Conservation (phyloP, 345 rosid genomes). For the Angophora floribunda region DNA sequence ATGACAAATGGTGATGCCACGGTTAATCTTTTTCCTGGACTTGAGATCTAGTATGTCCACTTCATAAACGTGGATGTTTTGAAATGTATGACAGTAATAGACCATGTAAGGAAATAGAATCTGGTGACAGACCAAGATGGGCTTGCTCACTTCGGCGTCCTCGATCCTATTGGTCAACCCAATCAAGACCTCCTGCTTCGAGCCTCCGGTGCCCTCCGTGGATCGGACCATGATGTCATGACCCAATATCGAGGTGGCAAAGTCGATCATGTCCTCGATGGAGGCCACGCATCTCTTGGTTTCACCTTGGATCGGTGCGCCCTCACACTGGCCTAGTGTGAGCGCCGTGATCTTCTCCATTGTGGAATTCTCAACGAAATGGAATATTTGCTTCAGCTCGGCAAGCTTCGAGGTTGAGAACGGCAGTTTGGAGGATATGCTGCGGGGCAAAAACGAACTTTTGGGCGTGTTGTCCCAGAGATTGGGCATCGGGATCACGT, state of each 20-base stretch:
- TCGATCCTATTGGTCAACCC: conserved; percentile 52
- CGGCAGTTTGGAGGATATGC: conserved; percentile 41
- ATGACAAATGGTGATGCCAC: conserved; percentile 78
- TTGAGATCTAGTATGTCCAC: conserved; percentile 52
- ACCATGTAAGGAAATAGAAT: conserved; percentile 66
- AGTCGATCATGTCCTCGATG: conserved; percentile 82
- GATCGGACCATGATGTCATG: conserved; percentile 44
- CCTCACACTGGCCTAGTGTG: conserved; percentile 49
- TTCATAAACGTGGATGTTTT: conserved; percentile 66
- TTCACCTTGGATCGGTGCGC: conserved; percentile 48
- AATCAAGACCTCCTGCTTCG: conserved; percentile 36
- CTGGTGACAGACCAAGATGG: conserved; percentile 74
- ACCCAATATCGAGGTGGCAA: conserved; percentile 60
- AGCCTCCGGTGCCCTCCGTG: conserved; percentile 42
- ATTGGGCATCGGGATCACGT: conserved; percentile 70
- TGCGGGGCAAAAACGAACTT: conserved; percentile 78
- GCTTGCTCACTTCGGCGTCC: conserved; percentile 50
- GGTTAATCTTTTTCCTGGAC: conserved; percentile 39
- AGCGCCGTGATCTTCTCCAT: conserved; percentile 36
- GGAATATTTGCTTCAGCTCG: conserved; percentile 28
- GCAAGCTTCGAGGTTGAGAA: conserved; percentile 32
- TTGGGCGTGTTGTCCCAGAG: conserved; percentile 70
- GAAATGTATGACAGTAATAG: conserved; percentile 82
- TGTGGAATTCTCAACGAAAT: conserved; percentile 48
- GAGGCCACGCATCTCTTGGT: conserved; percentile 79